Evolutionary conservation across 306 rosid species (phyloP).

Genomic region (Chamaecrista fasciculata): DNA sequence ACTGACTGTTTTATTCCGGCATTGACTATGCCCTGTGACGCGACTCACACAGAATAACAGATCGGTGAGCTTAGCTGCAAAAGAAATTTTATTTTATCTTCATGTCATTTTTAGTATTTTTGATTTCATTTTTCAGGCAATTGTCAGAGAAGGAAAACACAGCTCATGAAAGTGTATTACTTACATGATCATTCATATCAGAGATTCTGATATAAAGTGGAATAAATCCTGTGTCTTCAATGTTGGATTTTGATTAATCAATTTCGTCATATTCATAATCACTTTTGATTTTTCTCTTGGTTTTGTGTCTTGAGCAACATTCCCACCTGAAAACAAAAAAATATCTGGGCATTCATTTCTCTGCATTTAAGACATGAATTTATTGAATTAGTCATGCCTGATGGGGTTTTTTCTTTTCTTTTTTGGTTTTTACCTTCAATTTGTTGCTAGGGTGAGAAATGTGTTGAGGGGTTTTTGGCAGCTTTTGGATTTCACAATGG

Average conservation of each 20-base stretch:
- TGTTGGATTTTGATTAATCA: slow-evolving; percentile 26
- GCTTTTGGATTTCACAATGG: slow-evolving; percentile 17
- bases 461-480: slow-evolving; percentile 20
- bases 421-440: background rate
- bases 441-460: slow-evolving; percentile 16
- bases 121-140: slow-evolving; percentile 10
- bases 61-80: slow-evolving; percentile 44
- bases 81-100: background rate
- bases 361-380: slow-evolving; percentile 27
- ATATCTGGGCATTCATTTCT: slow-evolving; percentile 25
- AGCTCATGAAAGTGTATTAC: slow-evolving; percentile 26
- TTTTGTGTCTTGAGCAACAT: slow-evolving; percentile 27
- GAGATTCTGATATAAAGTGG: slow-evolving; percentile 45
- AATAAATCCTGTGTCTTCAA: slow-evolving; percentile 39
- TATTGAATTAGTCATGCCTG: slow-evolving; percentile 24
- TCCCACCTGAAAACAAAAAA: slow-evolving; percentile 29
- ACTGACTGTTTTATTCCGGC: slow-evolving; percentile 40
- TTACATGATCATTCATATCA: slow-evolving; percentile 35
- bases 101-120: slow-evolving; percentile 24
- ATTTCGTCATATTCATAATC: slow-evolving; percentile 35
- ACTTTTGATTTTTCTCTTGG: slow-evolving; percentile 19
- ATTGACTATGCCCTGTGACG: slow-evolving; percentile 46
- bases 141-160: slow-evolving; percentile 28
- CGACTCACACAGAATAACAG: slow-evolving; percentile 19
- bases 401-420: slow-evolving; percentile 4